phyloP scores from a whole-genome alignment of 2,329 filamentous ascomycete genomes.

The Ustulina deusta region DNA sequence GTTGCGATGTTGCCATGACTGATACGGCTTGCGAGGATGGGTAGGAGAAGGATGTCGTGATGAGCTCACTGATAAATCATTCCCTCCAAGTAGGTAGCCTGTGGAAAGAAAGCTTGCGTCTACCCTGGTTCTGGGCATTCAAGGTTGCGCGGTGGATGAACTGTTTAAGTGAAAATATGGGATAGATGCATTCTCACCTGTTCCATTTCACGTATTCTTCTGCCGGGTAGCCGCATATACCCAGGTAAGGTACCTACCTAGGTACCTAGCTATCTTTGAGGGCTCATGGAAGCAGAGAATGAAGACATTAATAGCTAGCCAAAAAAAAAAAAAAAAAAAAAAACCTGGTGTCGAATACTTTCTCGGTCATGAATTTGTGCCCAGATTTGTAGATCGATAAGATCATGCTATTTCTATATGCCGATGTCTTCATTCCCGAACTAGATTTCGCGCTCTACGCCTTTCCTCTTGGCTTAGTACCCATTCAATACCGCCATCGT shows the following conservation, averaged over 20 bases:
- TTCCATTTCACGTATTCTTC: background rate
- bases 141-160: background rate
- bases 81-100: background rate
- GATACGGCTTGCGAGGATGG: background rate
- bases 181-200: background rate
- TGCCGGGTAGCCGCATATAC: background rate
- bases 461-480: conserved; percentile 72
- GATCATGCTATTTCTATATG: conserved; percentile 22
- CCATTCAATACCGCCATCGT: conserved; percentile 71
- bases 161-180: background rate
- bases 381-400: background rate
- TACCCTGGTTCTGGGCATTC: no score
- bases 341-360: background rate
- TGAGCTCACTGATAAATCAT: background rate
- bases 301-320: no score
- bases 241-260: no score
- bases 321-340: background rate
- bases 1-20: conserved; percentile 47
- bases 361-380: background rate
- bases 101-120: background rate
- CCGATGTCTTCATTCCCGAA: conserved; percentile 51
- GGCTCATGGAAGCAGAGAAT: no score
- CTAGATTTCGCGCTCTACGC: conserved; percentile 70
- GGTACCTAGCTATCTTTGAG: no score
- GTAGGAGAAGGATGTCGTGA: conserved; percentile 1